Evolutionary conservation across 225 moss, liverwort and hornwort genomes (phyloP), one percentile per base, ranked within the genome.

Genomic region (Thuidium tamariscinum): DNA sequence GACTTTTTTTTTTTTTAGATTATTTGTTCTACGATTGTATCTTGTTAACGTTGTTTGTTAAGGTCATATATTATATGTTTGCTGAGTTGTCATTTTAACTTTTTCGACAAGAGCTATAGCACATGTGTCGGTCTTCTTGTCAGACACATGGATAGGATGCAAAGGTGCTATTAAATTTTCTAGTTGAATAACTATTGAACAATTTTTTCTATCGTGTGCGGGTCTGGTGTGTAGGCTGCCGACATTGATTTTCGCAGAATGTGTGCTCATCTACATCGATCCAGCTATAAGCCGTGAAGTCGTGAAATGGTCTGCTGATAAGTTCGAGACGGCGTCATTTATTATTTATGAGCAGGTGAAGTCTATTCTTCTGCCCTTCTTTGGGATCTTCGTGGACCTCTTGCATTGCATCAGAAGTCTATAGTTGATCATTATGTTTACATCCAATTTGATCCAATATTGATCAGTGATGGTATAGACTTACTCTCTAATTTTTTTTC

Each of bases 251-350:
- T 88, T 98, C 56, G 95, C 96, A 56, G 98, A 98, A 85, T 98
- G 98, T 88, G 98, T 98, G 74, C 94, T 98, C 66, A 98, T 98
- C 44, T 98, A 98, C 77, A 87, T 98, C 86, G 95, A 98, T 62
- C 97, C 96, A 30, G 87, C 92, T 67, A 88, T 89, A 51, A 98
- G 98, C 88, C 95, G 95, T 55, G 88, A 90, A 84, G 94, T 97
- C 61, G 92, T 97, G 57, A 95, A 98, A 83, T 98, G 98, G 98
- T 89, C 84, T 81, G 95, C 95, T 23, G 94, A 97, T 85, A 96
- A 89, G 74, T 89, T 98, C 67, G 90, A 93, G 54, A 91, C 94
- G 61, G 93, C 94, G 25, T 87, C 92, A 49, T 98, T 95, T 90
- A 89, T 98, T 44, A 91, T 96, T 77, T 98, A 98, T 77, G 98